Base-by-base conservation (phyloP, 2,329 filamentous ascomycete species). In the Neodidymelliopsis sp. region DNA sequence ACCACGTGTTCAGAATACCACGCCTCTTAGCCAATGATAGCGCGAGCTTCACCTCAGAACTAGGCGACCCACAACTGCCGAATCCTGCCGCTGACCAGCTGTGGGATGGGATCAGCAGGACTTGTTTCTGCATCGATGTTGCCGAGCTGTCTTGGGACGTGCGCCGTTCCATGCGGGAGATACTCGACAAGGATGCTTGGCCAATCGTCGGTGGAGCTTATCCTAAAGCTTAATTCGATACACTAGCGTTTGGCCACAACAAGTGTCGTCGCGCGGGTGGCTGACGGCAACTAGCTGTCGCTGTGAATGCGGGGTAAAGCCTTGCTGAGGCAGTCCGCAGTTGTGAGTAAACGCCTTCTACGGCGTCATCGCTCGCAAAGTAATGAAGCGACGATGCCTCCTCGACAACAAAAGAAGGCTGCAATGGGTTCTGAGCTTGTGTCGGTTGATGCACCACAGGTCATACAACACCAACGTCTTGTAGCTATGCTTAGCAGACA, bases 171-270 rank as follows among this genome's bases (percentile, higher is more conserved):
- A 33, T 37, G 13, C 54, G 45, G 60, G 52, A 56, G 49, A 62
- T 57, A 56, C 8, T 42, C 48, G 28, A 62, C 57, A 60, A 63
- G 59, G 59, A 59, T 63, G 19, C 60, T 65, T 63, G 55, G 56
- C 59, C 55, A 51, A 56, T 57, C 46, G 54, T 47, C 52, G 33
- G 45, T 31, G 42, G 54, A 51, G 59, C 62, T 65, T 63, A 31
- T 51, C 51, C 40, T 24, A 63, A 65, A 63, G 62, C 62, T 65
- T 65, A 56, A 50, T 63, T 54, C 44, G 12, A 52, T 36, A 41
- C 44, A 45, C 54, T 62, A 59, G 56, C 47, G 43, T 33, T 40
- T 42, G 45, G 33, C 56, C 29, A 33, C 7, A 30, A 44, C 34
- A 29, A 50, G 23, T 54, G 51, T 41, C 27, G 25, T 43, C 35